phyloP scores from a whole-genome alignment of 495 filamentous ascomycete genomes.

The Talaromyces nanjingensis region DNA sequence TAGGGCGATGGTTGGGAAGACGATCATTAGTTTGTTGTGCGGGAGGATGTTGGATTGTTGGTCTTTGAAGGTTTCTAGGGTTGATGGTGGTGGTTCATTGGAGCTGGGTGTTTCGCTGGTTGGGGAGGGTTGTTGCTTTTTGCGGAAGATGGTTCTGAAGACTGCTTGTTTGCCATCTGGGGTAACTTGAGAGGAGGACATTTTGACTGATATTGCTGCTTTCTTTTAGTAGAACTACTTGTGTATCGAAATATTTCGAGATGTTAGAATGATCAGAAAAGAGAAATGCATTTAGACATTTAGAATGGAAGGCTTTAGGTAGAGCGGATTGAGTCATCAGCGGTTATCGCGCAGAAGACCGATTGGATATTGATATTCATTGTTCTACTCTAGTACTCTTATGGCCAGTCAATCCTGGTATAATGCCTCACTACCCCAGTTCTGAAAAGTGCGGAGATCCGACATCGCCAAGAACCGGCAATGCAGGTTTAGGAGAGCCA shows the following conservation, averaged over 20 bases:
- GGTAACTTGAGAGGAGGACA: not conserved
- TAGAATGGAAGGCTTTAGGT: not conserved
- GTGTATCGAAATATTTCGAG: not conserved
- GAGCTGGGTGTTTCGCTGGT: not conserved
- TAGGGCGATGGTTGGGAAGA: conserved; percentile 21
- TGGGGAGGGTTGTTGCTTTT: not conserved
- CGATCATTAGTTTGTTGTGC: conserved; percentile 16
- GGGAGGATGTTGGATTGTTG: conserved; percentile 10
- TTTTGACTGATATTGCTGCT: not conserved
- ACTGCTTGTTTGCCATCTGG: not conserved
- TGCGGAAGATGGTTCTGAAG: not conserved
- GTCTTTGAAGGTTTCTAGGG: conserved; percentile 1
- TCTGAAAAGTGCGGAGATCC: not conserved
- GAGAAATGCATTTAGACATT: not conserved
- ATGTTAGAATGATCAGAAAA: not conserved
- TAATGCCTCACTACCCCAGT: too few species aligned
- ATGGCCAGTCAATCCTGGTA: not conserved
- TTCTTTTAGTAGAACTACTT: not conserved
- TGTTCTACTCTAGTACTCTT: too few species aligned
- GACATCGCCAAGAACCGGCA: not conserved
- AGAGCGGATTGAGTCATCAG: not conserved
- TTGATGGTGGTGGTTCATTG: not conserved
- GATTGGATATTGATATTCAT: not conserved
- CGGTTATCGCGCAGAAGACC: not conserved
- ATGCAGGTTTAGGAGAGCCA: not conserved